Conservation (phyloP, 352 stramenopile species). For the Pythium graminicola region DNA sequence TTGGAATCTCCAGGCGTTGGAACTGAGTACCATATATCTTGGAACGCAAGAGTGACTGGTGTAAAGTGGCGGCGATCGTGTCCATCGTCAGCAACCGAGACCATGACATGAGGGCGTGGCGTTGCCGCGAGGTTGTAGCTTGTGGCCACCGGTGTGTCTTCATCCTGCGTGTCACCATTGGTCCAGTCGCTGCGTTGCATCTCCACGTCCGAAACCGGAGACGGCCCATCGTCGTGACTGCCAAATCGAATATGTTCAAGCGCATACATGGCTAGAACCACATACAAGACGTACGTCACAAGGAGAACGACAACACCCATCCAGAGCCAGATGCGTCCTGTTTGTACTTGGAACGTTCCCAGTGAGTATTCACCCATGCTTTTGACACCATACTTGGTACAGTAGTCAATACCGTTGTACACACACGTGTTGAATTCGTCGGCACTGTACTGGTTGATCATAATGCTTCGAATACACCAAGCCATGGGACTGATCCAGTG, state of each 20-base stretch:
- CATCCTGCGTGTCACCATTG: too few relatives aligned
- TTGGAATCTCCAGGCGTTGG: conserved; percentile 19
- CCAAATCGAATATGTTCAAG: conserved; percentile 27
- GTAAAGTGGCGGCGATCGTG: conserved; percentile 17
- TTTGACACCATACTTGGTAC: neutral
- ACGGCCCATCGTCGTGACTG: conserved; percentile 7
- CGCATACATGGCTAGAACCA: conserved; percentile 15
- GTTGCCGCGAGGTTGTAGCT: neutral
- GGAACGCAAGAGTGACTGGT: conserved; percentile 5
- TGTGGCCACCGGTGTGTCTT: too few relatives aligned
- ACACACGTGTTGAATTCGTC: conserved; percentile 14
- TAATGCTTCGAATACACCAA: conserved; percentile 26
- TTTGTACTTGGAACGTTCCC: conserved; percentile 12
- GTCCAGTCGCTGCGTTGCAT: too few relatives aligned
- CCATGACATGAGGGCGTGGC: neutral
- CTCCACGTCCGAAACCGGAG: too few relatives aligned
- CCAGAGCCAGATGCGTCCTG: conserved; percentile 12
- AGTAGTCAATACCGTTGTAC: conserved; percentile 26
- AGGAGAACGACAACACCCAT: conserved; percentile 23
- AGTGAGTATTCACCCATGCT: conserved; percentile 23
- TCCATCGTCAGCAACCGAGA: neutral
- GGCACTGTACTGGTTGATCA: conserved; percentile 23
- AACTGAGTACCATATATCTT: conserved; percentile 31
- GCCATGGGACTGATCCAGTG: conserved; percentile 38
- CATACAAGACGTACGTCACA: conserved; percentile 23